A percentile compares a stretch with the other conserved stretches of the same genome.
Evolutionary conservation across 2,329 filamentous ascomycete species (phyloP).

Genomic region (Fusarium veterinarium): DNA sequence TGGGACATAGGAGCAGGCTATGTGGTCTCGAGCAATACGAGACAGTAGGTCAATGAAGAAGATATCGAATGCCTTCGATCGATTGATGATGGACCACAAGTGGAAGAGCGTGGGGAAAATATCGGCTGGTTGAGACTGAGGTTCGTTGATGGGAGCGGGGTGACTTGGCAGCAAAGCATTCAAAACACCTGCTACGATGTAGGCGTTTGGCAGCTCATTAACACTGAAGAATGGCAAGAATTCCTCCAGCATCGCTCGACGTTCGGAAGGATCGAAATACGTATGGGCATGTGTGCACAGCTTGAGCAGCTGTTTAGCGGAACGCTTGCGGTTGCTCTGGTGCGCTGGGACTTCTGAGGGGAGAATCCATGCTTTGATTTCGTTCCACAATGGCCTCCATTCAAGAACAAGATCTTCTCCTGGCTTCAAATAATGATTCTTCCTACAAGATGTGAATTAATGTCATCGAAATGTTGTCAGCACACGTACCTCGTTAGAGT

Average conservation of each 20-base stretch:
- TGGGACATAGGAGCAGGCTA: slow-evolving; percentile 78
- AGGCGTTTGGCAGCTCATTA: slow-evolving; percentile 90
- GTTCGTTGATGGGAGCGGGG: slow-evolving; percentile 76
- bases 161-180: slow-evolving; percentile 90
- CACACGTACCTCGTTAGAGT: slow-evolving; percentile 85
- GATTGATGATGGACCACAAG: slow-evolving; percentile 91
- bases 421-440: slow-evolving; percentile 94
- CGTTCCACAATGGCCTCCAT: slow-evolving; percentile 92
- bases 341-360: slow-evolving; percentile 82
- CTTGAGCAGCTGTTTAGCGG: slow-evolving; percentile 79
- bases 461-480: slow-evolving; percentile 10
- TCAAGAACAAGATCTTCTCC: slow-evolving; percentile 91
- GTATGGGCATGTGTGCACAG: slow-evolving; percentile 89
- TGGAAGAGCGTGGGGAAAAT: slow-evolving; percentile 96
- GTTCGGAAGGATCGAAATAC: slow-evolving; percentile 91
- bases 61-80: slow-evolving; percentile 88
- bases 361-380: slow-evolving; percentile 89
- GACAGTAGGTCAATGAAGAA: slow-evolving; percentile 92
- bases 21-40: slow-evolving; percentile 83
- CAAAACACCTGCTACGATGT: slow-evolving; percentile 88
- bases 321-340: slow-evolving; percentile 65
- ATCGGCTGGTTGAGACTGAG: slow-evolving; percentile 85
- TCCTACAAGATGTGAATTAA: slow-evolving; percentile 61
- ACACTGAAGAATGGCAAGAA: slow-evolving; percentile 90
- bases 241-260: slow-evolving; percentile 83